phyloP scores from a whole-genome alignment of 139 green algal species.

The Limnomonas spitsbergensis region DNA sequence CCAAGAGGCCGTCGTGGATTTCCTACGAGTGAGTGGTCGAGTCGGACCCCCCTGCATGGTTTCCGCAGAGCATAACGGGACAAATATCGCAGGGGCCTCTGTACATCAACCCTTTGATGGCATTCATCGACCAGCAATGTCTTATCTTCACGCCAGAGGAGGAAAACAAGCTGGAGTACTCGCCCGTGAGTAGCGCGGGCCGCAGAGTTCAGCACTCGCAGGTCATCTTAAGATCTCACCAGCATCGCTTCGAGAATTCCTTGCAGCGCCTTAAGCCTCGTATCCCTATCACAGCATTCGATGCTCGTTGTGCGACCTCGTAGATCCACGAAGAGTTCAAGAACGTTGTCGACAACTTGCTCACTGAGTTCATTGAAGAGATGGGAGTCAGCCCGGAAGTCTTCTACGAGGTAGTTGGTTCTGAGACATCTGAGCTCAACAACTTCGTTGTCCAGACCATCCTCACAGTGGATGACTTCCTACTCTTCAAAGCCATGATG shows the following conservation, averaged over 20 bases:
- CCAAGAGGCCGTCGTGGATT: constrained; percentile 41
- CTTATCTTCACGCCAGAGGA: constrained; percentile 60
- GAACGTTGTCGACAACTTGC: constrained; percentile 53
- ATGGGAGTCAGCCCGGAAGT: constrained; percentile 45
- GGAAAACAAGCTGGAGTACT: constrained; percentile 68
- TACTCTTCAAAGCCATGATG: constrained; percentile 73
- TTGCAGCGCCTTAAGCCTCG: background rate
- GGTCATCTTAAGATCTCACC: background rate
- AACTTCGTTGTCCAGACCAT: constrained; percentile 57
- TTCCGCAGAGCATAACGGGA: background rate
- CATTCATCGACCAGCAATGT: constrained; percentile 60
- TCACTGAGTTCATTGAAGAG: constrained; percentile 56
- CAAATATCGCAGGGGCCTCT: background rate
- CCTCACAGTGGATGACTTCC: constrained; percentile 67
- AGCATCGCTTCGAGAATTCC: background rate
- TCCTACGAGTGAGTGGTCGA: constrained; percentile 27
- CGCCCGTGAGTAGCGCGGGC: constrained; percentile 18
- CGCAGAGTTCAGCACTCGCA: background rate
- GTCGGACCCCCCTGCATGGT: background rate
- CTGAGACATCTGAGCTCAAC: constrained; percentile 21
- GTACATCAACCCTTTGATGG: constrained; percentile 62
- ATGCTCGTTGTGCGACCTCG: background rate
- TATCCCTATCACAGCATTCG: background rate
- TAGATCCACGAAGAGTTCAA: constrained; percentile 55
- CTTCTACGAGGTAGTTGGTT: constrained; percentile 37